Base-by-base conservation (phyloP, 2,329 filamentous ascomycete species). In the Trichoderma hamatum region DNA sequence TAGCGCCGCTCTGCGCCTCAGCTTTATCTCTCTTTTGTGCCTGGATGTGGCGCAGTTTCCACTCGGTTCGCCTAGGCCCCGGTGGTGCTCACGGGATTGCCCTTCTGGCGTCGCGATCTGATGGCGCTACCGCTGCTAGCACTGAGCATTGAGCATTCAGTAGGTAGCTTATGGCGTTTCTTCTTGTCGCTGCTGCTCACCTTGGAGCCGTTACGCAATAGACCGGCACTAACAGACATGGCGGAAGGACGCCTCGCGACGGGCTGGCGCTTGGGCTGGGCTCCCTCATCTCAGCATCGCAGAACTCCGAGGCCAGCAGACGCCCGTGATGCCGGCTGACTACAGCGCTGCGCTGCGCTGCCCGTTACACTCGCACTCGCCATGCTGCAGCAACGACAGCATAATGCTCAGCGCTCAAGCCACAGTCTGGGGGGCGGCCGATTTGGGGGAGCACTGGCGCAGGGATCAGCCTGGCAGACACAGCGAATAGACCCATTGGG, bases 21-120 rank as follows among this genome's bases (percentile, higher is more conserved):
- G 54, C 61, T 66, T 36, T 65, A 49, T 67, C 63, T 59, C 24
- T 28, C 14, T 32, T 10, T 49, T 59, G 67, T 69, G 49, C 67
- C 67, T 69, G 67, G 55, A 46, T 58, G 67, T 69, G 67, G 67
- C 67, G 67, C 67, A 69, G 67, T 39, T 10, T n/a, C 49, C 66
- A 24, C 24, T 56, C 49, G 58, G 49, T 46, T 52, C 28, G 34
- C 43, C 30, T 21, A 54, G 26, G 26, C 56, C 28, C 54, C n/a
- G 19, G 34, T 21, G 16, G 28, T 43, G 39, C 28, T n/a, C 28
- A 56, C 54, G 54, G 26, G 28, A 30, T 56, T 56, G 16, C 16
- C 54, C 28, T 30, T 32, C 11, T 49, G 21, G 46, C 46, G 46
- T 5, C 46, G 46, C 30, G 54, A 56, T 56, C 54, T 56, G 54